Percentiles rank a stretch among this genome's conserved stretches.
These are phyloP conservation scores for Elsinoe ampelina DNA, from an alignment of 2,329 filamentous ascomycete genomes.

Conservation along the genomic window DNA sequence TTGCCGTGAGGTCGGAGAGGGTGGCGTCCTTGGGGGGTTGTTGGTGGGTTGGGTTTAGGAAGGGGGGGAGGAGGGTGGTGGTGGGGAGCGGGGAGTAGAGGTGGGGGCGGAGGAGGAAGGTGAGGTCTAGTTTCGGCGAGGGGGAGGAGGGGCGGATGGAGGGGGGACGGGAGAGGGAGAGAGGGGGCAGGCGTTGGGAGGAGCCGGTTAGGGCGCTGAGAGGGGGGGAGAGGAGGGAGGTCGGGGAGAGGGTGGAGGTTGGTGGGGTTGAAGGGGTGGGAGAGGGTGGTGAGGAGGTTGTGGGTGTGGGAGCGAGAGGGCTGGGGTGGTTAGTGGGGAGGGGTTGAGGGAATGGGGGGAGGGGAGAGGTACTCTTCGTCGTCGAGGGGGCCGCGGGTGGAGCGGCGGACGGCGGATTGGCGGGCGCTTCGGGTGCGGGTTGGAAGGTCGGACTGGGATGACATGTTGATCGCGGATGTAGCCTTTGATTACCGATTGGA, in stretches of 20 bases:
- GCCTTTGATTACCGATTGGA: no score
- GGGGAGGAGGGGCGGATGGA: conserved; percentile 2
- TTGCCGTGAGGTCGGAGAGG: conserved; percentile 57
- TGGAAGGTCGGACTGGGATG: neutral
- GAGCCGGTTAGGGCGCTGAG: conserved; percentile 18
- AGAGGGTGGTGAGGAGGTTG: neutral
- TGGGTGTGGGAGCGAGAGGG: neutral
- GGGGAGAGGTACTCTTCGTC: conserved; percentile 11
- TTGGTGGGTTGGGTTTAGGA: conserved; percentile 58
- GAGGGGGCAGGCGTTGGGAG: conserved; percentile 18
- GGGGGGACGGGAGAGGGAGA: conserved; percentile 13
- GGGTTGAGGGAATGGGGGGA: neutral
- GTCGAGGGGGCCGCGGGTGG: conserved; percentile 10
- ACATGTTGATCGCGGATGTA: neutral
- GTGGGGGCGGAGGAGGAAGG: conserved; percentile 67
- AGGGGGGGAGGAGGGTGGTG: conserved; percentile 52
- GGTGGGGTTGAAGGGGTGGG: neutral
- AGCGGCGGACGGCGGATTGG: conserved; percentile 5
- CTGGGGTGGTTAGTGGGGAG: neutral
- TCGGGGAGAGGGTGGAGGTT: neutral
- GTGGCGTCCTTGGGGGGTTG: conserved; percentile 55
- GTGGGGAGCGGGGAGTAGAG: conserved; percentile 73
- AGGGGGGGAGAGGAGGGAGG: conserved; percentile 11
- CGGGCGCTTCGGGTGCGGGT: conserved; percentile 7
- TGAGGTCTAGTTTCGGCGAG: conserved; percentile 55